These are phyloP conservation scores for Neurospora sp. DNA, from an alignment of 2,329 filamentous ascomycete genomes.

Conservation along the genomic window DNA sequence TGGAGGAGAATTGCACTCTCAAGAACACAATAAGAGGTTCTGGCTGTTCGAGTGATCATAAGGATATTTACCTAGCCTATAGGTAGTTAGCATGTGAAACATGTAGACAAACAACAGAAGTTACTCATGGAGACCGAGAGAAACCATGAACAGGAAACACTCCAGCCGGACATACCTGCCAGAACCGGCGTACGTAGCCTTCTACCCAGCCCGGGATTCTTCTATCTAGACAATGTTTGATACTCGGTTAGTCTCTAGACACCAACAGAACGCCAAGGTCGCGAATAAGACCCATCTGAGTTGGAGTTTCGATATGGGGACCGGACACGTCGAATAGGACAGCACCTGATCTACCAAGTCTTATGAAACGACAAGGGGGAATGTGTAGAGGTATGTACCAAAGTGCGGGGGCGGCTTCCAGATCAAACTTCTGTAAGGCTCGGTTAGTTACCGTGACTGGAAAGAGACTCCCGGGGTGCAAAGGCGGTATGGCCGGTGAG, in stretches of 20 bases:
- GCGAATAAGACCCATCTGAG: background rate
- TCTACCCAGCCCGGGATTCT: conserved; percentile 82
- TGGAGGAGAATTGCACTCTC: background rate
- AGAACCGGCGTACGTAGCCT: conserved; percentile 91
- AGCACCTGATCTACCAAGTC: conserved; percentile 1
- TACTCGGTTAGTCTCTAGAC: background rate
- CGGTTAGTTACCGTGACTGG: conserved; percentile 1
- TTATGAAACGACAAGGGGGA: conserved; percentile 1
- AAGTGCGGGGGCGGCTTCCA: conserved; percentile 97
- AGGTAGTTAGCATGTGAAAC: background rate
- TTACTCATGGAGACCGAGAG: background rate
- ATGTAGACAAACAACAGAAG: background rate
- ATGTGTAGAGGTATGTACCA: conserved; percentile 44
- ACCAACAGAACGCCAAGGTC: background rate
- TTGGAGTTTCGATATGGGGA: background rate
- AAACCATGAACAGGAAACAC: background rate
- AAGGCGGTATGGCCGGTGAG: background rate
- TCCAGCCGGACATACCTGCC: conserved; percentile 59
- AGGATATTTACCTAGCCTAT: background rate
- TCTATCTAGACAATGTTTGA: conserved; percentile 46
- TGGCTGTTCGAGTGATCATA: background rate
- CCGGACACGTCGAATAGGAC: background rate
- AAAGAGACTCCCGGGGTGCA: background rate
- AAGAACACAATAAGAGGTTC: background rate
- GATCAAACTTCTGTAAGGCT: conserved; percentile 64